Evolutionary conservation across 2,329 filamentous ascomycete species (phyloP).

Genomic region (Ophiocordyceps camponoti-saundersi): DNA sequence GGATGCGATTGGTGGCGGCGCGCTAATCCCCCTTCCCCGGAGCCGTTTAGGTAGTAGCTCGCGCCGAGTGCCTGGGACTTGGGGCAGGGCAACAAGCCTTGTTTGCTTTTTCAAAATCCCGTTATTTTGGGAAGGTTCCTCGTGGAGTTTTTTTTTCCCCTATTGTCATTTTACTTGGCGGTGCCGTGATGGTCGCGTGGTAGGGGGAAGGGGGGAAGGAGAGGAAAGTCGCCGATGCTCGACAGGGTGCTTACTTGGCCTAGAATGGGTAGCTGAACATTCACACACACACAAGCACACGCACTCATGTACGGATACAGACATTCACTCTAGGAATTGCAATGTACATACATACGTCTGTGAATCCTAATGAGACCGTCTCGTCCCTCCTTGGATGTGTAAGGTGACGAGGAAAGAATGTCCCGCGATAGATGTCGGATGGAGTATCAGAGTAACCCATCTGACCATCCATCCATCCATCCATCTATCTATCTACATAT

Average conservation of each 20-base stretch:
- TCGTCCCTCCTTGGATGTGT: no score
- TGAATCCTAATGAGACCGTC: no score
- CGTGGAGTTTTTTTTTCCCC: not conserved
- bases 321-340: no score
- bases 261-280: no score
- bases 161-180: not conserved
- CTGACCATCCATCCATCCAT: not conserved
- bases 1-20: slow-evolving; percentile 2
- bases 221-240: not conserved
- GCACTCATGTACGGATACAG: no score
- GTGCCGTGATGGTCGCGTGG: not conserved
- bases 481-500: no score
- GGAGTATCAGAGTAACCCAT: no score
- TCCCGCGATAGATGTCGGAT: not conserved
- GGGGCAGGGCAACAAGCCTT: not conserved
- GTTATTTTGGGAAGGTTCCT: not conserved
- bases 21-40: slow-evolving; percentile 2
- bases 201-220: not conserved
- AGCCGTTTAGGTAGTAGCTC: not conserved
- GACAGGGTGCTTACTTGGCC: not conserved
- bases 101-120: not conserved
- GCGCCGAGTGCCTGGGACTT: slow-evolving; percentile 2
- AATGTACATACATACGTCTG: no score
- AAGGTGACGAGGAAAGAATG: no score
- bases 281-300: no score